Percentiles rank a stretch among this genome's conserved stretches.
phyloP scores from a whole-genome alignment of 192 early-diverging fungal genomes.

The Martensiomyces pterosporus region DNA sequence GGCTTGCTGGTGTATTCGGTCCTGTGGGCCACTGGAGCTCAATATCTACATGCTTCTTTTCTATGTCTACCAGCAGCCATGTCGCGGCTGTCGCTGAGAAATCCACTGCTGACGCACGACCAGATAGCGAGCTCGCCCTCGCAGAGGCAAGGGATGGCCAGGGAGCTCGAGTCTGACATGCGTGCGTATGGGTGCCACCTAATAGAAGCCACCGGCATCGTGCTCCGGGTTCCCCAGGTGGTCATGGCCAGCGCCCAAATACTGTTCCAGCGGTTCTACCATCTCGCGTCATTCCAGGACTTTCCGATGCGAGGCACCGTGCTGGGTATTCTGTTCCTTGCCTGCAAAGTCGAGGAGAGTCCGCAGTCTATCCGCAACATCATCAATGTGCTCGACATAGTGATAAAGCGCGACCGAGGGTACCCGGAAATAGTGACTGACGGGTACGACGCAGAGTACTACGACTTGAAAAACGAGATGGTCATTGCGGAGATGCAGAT shows the following conservation, averaged over 20 bases:
- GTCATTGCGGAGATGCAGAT: constrained; percentile 85
- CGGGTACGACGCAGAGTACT: constrained; percentile 57
- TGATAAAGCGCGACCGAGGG: constrained; percentile 56
- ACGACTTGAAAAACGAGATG: constrained; percentile 77
- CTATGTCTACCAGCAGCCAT: constrained; percentile 4
- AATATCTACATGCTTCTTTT: neutral
- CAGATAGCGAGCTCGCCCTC: constrained; percentile 70
- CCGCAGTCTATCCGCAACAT: constrained; percentile 76
- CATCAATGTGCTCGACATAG: constrained; percentile 73
- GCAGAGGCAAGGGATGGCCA: constrained; percentile 53
- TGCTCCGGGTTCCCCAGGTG: constrained; percentile 79
- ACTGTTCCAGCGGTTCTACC: constrained; percentile 91
- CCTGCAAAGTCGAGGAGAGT: constrained; percentile 79
- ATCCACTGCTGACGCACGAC: constrained; percentile 68
- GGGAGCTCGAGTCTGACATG: constrained; percentile 69
- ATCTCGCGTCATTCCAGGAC: constrained; percentile 65
- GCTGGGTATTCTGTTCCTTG: constrained; percentile 69
- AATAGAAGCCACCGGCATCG: constrained; percentile 77
- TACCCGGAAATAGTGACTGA: constrained; percentile 54
- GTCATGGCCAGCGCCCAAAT: constrained; percentile 96
- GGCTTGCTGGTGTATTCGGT: no score
- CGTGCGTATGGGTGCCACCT: constrained; percentile 75
- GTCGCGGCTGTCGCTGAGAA: constrained; percentile 67
- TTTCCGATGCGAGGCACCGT: constrained; percentile 67
- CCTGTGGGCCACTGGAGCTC: no score